Conservation (phyloP, 805 yeast genomes). For the Zygoascus biomembranicola region DNA sequence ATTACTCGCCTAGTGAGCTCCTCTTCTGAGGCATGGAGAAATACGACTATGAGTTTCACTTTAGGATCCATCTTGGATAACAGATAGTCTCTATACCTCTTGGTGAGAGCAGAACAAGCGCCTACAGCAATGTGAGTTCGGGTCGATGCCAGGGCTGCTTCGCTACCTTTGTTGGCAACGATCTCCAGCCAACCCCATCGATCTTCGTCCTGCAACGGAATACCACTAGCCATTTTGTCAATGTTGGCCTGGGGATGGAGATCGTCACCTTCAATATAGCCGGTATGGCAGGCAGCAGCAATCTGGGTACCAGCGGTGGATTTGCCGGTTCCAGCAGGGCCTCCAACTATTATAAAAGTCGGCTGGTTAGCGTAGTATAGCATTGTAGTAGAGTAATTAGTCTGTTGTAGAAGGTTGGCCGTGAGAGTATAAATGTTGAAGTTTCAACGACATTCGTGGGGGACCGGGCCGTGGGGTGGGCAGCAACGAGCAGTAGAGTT, state of each 20-base stretch:
- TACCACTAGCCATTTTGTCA: constrained; percentile 73
- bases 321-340: constrained; percentile 96
- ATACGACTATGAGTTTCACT: constrained; percentile 46
- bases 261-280: constrained; percentile 79
- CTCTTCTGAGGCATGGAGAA: constrained; percentile 56
- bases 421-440: not conserved
- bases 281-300: constrained; percentile 37
- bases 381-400: not conserved
- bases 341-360: constrained; percentile 54
- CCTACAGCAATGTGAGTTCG: constrained; percentile 39
- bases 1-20: constrained; percentile 54
- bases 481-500: not conserved
- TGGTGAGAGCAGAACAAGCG: constrained; percentile 81
- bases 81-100: constrained; percentile 58
- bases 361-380: constrained; percentile 1
- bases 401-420: too few relatives aligned
- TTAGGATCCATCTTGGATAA: constrained; percentile 26
- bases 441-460: not conserved
- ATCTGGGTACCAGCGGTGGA: constrained; percentile 61
- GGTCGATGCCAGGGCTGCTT: constrained; percentile 24
- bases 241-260: constrained; percentile 68
- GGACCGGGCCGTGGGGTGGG: not conserved
- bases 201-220: constrained; percentile 82
- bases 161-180: constrained; percentile 37
- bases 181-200: constrained; percentile 80